Conservation (phyloP, 2,329 filamentous ascomycete genomes). For the Sarocladiaceae sp. region DNA sequence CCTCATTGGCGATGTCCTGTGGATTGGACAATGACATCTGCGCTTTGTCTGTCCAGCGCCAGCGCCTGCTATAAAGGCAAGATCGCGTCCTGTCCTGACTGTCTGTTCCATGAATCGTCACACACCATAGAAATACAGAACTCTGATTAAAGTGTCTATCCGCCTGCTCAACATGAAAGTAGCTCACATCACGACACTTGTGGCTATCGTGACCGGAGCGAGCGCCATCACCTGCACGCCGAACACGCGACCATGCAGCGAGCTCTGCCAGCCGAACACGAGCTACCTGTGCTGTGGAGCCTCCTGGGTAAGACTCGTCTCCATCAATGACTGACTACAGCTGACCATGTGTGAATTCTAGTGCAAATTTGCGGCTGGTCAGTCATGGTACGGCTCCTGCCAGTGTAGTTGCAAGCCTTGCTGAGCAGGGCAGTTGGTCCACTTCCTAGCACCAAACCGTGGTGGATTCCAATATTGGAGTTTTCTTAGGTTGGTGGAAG, state of each 20-base stretch:
- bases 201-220: background rate
- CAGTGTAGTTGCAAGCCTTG: background rate
- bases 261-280: background rate
- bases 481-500: no score
- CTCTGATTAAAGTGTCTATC: no score
- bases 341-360: no score
- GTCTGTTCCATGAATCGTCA: background rate
- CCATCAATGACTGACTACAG: no score
- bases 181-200: background rate
- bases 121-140: no score
- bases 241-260: background rate
- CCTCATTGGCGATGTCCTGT: no score
- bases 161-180: background rate
- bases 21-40: no score
- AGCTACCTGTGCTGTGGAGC: background rate
- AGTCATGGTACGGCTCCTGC: background rate
- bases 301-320: background rate
- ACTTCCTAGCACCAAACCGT: no score
- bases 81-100: no score
- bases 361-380: background rate
- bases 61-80: no score
- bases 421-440: no score
- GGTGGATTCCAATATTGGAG: background rate
- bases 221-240: background rate
- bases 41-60: no score